Percentiles rank a stretch among this genome's conserved stretches.
These are phyloP conservation scores for Penicillium crystallinum DNA, from an alignment of 495 filamentous ascomycete species.

Conservation along the genomic window DNA sequence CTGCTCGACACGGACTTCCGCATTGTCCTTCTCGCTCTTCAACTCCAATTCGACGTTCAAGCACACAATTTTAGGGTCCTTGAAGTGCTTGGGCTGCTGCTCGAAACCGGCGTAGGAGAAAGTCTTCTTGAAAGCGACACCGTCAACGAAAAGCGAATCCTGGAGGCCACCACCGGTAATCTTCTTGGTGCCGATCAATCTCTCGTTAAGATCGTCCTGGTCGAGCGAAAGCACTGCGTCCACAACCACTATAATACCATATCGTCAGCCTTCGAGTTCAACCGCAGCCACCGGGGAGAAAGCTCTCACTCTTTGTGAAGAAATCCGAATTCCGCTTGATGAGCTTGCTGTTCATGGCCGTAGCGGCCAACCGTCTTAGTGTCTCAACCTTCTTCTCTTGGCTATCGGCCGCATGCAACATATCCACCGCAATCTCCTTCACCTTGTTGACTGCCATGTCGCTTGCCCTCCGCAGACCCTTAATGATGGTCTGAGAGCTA, in stretches of 20 bases:
- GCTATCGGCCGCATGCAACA: conserved; percentile 43
- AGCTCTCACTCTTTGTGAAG: conserved; percentile 84
- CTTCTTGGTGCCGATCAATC: conserved; percentile 96
- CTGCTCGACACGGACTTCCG: conserved; percentile 95
- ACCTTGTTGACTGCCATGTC: conserved; percentile 97
- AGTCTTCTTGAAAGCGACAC: conserved; percentile 99
- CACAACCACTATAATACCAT: conserved; percentile 72
- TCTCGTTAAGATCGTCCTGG: conserved; percentile 95
- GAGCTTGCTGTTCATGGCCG: conserved; percentile 99
- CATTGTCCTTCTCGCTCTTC: conserved; percentile 98
- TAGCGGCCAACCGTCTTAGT: conserved; percentile 80
- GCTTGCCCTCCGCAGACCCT: conserved; percentile 84
- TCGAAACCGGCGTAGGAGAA: conserved; percentile 99
- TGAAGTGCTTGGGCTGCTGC: conserved; percentile 95
- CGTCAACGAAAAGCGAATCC: conserved; percentile 95
- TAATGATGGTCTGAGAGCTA: conserved; percentile 95
- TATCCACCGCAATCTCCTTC: conserved; percentile 92
- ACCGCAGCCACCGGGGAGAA: background rate
- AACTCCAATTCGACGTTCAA: conserved; percentile 96
- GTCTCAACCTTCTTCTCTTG: conserved; percentile 88
- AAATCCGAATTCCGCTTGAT: conserved; percentile 96
- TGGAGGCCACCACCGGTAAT: conserved; percentile 94
- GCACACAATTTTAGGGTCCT: conserved; percentile 89
- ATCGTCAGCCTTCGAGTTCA: conserved; percentile 1
- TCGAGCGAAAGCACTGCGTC: conserved; percentile 96